Conservation (phyloP, 192 early-diverging fungal species). For the Coemansia sp. region DNA sequence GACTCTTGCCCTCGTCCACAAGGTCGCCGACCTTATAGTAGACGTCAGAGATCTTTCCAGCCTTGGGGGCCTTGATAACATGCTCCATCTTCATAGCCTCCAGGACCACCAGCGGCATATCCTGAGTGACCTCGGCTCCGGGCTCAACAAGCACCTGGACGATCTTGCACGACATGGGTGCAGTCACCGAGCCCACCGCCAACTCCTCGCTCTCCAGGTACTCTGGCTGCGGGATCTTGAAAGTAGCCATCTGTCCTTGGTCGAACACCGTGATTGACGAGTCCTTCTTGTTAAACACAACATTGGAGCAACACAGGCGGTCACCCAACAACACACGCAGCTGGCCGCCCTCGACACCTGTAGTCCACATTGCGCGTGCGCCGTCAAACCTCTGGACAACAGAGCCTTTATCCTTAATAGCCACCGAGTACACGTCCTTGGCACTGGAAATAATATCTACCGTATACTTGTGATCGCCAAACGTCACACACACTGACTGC, state of each 20-base stretch:
- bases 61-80: constrained; percentile 76
- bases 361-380: constrained; percentile 30
- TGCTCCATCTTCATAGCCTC: constrained; percentile 99
- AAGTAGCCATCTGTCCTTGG: constrained; percentile 67
- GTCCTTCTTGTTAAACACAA: constrained; percentile 66
- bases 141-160: constrained; percentile 79
- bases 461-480: constrained; percentile 30
- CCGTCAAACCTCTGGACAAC: constrained; percentile 14
- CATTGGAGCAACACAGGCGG: constrained; percentile 62
- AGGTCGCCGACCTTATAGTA: constrained; percentile 84
- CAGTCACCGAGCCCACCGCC: constrained; percentile 68
- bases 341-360: constrained; percentile 42
- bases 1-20: constrained; percentile 82
- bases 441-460: constrained; percentile 17
- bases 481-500: constrained; percentile 25
- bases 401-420: constrained; percentile 7
- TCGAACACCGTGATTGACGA: constrained; percentile 65
- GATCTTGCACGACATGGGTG: constrained; percentile 94
- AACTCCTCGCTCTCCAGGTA: constrained; percentile 80
- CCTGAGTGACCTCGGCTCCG: constrained; percentile 82
- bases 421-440: constrained; percentile 24
- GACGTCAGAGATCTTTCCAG: constrained; percentile 79
- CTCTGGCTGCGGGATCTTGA: constrained; percentile 45
- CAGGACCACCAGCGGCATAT: constrained; percentile 81
- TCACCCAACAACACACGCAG: constrained; percentile 68